phyloP scores from a whole-genome alignment of 768 basidiomycete genomes.

The Amanita brunnescens region DNA sequence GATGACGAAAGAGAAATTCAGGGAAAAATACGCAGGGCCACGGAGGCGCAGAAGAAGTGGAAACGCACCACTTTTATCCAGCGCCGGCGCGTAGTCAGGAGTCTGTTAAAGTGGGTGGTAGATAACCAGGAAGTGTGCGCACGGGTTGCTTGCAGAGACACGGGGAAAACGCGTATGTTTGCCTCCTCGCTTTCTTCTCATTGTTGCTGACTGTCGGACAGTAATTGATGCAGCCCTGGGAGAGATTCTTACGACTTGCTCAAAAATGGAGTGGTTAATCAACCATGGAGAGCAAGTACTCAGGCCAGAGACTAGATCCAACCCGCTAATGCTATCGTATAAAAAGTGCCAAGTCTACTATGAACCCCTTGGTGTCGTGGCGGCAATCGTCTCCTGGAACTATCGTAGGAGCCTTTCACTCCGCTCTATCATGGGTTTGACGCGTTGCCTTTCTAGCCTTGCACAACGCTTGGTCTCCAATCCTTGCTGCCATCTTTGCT shows the following conservation, averaged over 20 bases:
- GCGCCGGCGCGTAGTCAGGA: constrained; percentile 75
- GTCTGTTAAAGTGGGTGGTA: constrained; percentile 86
- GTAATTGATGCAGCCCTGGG: constrained; percentile 93
- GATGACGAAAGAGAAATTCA: constrained; percentile 67
- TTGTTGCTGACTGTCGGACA: constrained; percentile 20
- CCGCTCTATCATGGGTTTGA: neutral
- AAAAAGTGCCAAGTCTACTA: constrained; percentile 75
- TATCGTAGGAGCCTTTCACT: constrained; percentile 48
- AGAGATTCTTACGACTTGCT: constrained; percentile 90
- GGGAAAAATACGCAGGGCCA: constrained; percentile 59
- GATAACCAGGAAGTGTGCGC: constrained; percentile 85
- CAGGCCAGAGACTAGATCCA: constrained; percentile 59
- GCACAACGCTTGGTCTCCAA: constrained; percentile 92
- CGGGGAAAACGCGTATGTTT: constrained; percentile 84
- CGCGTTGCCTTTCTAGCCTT: constrained; percentile 45
- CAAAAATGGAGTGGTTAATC: constrained; percentile 90
- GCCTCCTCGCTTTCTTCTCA: neutral
- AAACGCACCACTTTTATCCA: constrained; percentile 65
- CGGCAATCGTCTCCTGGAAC: constrained; percentile 93
- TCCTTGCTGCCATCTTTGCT: constrained; percentile 82
- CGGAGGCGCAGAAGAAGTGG: constrained; percentile 67
- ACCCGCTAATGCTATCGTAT: constrained; percentile 62
- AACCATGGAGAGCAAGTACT: constrained; percentile 76
- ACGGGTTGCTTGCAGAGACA: constrained; percentile 84
- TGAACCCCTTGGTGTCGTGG: constrained; percentile 88